phyloP scores from a whole-genome alignment of 768 basidiomycete genomes.

The Postia placenta region DNA sequence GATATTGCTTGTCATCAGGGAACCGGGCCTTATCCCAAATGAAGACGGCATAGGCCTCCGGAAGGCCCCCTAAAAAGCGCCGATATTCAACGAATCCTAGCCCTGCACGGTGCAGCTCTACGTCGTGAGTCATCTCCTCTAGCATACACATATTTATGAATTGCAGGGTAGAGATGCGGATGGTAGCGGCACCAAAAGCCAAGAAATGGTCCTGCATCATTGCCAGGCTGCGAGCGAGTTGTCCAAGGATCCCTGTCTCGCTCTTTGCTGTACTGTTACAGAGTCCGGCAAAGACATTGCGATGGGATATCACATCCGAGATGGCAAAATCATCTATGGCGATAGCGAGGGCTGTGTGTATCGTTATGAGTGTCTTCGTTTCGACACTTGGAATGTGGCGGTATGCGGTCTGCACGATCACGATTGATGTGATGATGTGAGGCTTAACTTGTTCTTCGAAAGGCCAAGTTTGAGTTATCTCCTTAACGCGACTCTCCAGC shows the following conservation, averaged over 20 bases:
- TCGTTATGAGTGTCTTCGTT: neutral
- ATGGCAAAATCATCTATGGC: neutral
- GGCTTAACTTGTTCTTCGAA: neutral
- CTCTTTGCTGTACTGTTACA: neutral
- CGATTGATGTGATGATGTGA: neutral
- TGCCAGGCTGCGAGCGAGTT: neutral
- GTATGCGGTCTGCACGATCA: conserved; percentile 1
- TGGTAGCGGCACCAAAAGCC: neutral
- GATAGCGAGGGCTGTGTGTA: neutral
- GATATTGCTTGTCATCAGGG: neutral
- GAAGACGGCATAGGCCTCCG: conserved; percentile 3
- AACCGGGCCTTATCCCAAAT: conserved; percentile 5
- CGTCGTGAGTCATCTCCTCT: neutral
- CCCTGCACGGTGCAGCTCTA: neutral
- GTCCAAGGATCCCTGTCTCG: neutral
- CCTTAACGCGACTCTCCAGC: neutral
- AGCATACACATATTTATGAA: conserved; percentile 3
- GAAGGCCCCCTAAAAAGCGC: neutral
- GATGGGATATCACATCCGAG: neutral
- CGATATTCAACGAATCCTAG: neutral
- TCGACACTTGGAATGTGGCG: conserved; percentile 3
- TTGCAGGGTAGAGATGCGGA: neutral
- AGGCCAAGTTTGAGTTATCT: neutral
- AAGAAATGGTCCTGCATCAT: conserved; percentile 1
- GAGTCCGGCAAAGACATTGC: neutral